Evolutionary conservation across 2,329 filamentous ascomycete species (phyloP).

Genomic region (Ceratocystis diversiconidia): DNA sequence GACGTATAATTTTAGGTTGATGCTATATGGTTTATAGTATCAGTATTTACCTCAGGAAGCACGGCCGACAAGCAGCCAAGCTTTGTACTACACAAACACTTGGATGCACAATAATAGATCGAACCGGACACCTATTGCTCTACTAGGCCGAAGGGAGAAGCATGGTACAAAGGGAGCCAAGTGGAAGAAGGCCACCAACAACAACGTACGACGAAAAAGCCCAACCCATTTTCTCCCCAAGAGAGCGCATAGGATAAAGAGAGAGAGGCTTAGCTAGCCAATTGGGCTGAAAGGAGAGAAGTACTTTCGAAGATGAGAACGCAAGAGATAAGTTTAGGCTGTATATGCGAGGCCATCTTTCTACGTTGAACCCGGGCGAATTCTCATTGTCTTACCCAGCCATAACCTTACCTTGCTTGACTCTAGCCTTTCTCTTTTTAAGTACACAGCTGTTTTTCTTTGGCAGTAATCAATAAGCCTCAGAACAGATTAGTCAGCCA

Average conservation of each 20-base stretch:
- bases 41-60: too few species aligned
- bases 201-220: not conserved
- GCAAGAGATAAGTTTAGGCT: not conserved
- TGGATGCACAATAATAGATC: not conserved
- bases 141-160: not conserved
- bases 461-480: not conserved
- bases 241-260: not conserved
- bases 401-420: not conserved
- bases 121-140: not conserved
- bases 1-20: too few species aligned
- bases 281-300: not conserved
- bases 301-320: not conserved
- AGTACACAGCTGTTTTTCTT: not conserved
- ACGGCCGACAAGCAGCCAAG: not conserved
- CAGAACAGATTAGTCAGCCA: not conserved
- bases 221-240: not conserved
- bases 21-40: too few species aligned
- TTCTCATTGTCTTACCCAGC: not conserved
- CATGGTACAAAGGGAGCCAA: too few species aligned
- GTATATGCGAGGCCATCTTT: not conserved
- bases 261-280: too few species aligned
- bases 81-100: not conserved
- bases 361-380: not conserved
- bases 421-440: not conserved
- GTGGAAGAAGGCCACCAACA: not conserved